Evolutionary conservation across 2,329 filamentous ascomycete genomes (phyloP).

Genomic region (Aspergillus brunneoviolaceus): DNA sequence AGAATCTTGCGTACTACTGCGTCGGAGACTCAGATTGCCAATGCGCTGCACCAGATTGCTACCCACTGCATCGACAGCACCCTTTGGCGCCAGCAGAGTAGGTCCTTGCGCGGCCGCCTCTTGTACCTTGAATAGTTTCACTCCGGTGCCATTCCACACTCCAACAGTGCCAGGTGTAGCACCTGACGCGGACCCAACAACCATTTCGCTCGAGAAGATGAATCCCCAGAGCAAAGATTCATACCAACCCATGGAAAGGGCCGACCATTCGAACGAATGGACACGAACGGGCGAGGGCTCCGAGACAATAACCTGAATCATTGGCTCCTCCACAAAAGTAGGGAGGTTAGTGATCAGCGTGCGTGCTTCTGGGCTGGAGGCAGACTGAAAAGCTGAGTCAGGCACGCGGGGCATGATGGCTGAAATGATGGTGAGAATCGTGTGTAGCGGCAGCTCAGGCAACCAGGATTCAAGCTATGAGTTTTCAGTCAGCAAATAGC

Average conservation of each 20-base stretch:
- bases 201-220: slow-evolving; percentile 87
- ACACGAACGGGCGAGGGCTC: slow-evolving; percentile 73
- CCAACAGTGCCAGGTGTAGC: slow-evolving; percentile 78
- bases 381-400: slow-evolving; percentile 46
- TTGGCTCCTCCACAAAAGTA: slow-evolving; percentile 50
- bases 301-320: slow-evolving; percentile 64
- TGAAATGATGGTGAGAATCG: slow-evolving; percentile 74
- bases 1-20: slow-evolving; percentile 35
- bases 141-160: slow-evolving; percentile 87
- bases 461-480: slow-evolving; percentile 83
- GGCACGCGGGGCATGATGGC: slow-evolving; percentile 53
- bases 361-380: slow-evolving; percentile 40
- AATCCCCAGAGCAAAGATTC: slow-evolving; percentile 92
- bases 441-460: slow-evolving; percentile 86
- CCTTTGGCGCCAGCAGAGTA: slow-evolving; percentile 77
- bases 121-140: slow-evolving; percentile 87
- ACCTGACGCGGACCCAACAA: slow-evolving; percentile 49
- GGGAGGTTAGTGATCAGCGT: slow-evolving; percentile 46
- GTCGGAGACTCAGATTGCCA: slow-evolving; percentile 69
- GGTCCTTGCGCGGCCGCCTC: slow-evolving; percentile 78
- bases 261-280: slow-evolving; percentile 93
- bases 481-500: slow-evolving; percentile 6
- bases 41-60: slow-evolving; percentile 86
- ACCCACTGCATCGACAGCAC: slow-evolving; percentile 89
- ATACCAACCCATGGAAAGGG: slow-evolving; percentile 89